Conservation (phyloP, 1,284 basidiomycete genomes). For the Hortiboletus rubellus region DNA sequence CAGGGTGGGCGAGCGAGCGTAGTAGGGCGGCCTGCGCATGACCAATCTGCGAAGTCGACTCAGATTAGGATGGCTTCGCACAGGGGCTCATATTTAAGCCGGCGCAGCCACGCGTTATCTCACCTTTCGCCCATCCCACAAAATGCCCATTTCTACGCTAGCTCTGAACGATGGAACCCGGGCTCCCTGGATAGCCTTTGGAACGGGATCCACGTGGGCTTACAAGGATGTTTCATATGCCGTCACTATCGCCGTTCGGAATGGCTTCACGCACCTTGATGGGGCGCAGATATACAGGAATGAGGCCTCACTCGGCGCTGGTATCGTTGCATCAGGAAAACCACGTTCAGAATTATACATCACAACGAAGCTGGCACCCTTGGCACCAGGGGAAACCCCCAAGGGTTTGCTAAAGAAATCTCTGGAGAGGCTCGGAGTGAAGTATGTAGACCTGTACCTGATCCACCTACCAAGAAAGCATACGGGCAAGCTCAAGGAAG, state of each 20-base stretch:
- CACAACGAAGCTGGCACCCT: conserved; percentile 58
- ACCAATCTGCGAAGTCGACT: conserved; percentile 25
- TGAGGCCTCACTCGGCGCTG: conserved; percentile 56
- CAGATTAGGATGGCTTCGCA: background rate
- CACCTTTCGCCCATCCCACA: conserved; percentile 6
- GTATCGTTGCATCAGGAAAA: conserved; percentile 54
- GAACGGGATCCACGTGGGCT: conserved; percentile 64
- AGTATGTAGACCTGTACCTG: conserved; percentile 77
- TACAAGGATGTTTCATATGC: conserved; percentile 50
- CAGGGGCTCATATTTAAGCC: conserved; percentile 16
- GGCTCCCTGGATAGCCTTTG: conserved; percentile 67
- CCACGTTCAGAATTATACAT: conserved; percentile 51
- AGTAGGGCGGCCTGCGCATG: too few relatives aligned
- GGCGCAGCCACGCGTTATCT: conserved; percentile 11
- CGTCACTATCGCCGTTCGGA: conserved; percentile 54
- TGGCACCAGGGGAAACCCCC: conserved; percentile 42
- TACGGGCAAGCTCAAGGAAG: conserved; percentile 46
- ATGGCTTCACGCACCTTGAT: conserved; percentile 68
- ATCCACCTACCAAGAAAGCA: conserved; percentile 54
- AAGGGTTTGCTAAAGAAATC: conserved; percentile 53
- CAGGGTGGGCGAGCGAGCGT: too few relatives aligned
- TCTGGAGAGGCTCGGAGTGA: conserved; percentile 57
- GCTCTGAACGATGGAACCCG: conserved; percentile 58
- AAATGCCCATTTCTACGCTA: conserved; percentile 43
- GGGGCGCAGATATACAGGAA: conserved; percentile 68